phyloP scores from a whole-genome alignment of 768 basidiomycete species.

The Solioccasus polychromus region DNA sequence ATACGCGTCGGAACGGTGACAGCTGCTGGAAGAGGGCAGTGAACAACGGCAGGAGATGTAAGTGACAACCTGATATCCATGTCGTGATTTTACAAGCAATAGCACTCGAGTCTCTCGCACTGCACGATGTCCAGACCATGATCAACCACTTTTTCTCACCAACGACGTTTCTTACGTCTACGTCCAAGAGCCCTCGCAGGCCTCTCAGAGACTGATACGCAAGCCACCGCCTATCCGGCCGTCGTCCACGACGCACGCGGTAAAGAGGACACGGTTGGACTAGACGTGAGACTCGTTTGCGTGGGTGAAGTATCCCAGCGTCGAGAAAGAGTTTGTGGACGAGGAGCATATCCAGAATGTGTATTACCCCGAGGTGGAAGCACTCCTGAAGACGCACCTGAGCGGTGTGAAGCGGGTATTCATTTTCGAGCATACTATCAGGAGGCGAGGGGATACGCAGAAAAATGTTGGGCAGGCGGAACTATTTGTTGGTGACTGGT shows the following conservation, averaged over 20 bases:
- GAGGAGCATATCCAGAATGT: conserved; percentile 31
- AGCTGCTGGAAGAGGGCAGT: too few relatives aligned
- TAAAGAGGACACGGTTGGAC: conserved; percentile 21
- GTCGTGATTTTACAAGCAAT: too few relatives aligned
- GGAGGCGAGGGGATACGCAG: conserved; percentile 10
- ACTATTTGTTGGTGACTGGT: too few relatives aligned
- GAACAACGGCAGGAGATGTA: too few relatives aligned
- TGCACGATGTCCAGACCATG: conserved; percentile 33
- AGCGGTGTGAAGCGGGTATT: conserved; percentile 34
- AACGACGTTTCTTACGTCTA: conserved; percentile 37
- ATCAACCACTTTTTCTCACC: conserved; percentile 41
- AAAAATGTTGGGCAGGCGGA: neutral
- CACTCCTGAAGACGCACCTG: conserved; percentile 35
- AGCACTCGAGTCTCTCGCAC: conserved; percentile 20
- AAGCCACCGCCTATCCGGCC: neutral
- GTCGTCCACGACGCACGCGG: conserved; percentile 30
- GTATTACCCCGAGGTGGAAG: conserved; percentile 40
- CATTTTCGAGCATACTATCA: conserved; percentile 43
- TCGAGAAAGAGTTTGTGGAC: conserved; percentile 36
- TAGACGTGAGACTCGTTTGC: conserved; percentile 41
- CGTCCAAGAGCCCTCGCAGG: conserved; percentile 25
- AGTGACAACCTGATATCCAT: too few relatives aligned
- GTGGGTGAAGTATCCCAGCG: conserved; percentile 30
- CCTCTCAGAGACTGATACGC: conserved; percentile 24
- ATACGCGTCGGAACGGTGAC: too few relatives aligned